Conservation (phyloP, 805 yeast genomes). For the Suhomyces emberorum region DNA sequence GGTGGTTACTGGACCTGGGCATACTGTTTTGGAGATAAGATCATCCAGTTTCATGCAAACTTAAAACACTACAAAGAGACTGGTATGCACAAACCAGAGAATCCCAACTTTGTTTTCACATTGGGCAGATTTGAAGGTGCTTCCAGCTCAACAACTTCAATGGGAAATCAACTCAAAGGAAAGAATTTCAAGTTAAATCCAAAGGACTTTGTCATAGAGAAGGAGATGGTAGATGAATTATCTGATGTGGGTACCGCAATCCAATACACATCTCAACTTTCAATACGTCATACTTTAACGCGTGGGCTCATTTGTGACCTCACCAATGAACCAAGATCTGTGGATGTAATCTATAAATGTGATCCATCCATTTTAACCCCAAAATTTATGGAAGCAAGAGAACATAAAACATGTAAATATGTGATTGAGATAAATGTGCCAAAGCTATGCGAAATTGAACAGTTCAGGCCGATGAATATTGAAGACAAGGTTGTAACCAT, state of each 20-base stretch:
- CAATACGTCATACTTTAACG: constrained; percentile 33
- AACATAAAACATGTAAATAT: constrained; percentile 57
- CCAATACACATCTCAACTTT: constrained; percentile 24
- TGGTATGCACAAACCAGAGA: constrained; percentile 27
- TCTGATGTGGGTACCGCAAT: constrained; percentile 15
- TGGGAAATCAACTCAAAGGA: constrained; percentile 21
- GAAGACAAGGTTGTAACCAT: constrained; percentile 26
- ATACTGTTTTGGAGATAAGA: constrained; percentile 46
- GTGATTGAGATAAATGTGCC: constrained; percentile 50
- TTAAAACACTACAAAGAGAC: constrained; percentile 19
- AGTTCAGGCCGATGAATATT: constrained; percentile 24
- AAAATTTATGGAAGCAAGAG: constrained; percentile 42
- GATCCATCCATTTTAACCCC: constrained; percentile 40
- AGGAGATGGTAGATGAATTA: constrained; percentile 24
- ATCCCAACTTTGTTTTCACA: constrained; percentile 32
- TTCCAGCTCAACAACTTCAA: constrained; percentile 10
- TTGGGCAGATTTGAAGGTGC: constrained; percentile 35
- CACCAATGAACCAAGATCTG: constrained; percentile 48
- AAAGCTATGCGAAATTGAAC: constrained; percentile 42
- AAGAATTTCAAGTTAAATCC: constrained; percentile 13
- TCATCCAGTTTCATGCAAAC: constrained; percentile 48
- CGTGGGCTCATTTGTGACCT: constrained; percentile 60
- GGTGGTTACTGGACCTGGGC: constrained; percentile 56
- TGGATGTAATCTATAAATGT: constrained; percentile 59
- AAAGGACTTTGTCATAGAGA: constrained; percentile 25